These are phyloP conservation scores for Syzygium grande DNA, from an alignment of 345 rosid genomes.

Conservation along the genomic window DNA sequence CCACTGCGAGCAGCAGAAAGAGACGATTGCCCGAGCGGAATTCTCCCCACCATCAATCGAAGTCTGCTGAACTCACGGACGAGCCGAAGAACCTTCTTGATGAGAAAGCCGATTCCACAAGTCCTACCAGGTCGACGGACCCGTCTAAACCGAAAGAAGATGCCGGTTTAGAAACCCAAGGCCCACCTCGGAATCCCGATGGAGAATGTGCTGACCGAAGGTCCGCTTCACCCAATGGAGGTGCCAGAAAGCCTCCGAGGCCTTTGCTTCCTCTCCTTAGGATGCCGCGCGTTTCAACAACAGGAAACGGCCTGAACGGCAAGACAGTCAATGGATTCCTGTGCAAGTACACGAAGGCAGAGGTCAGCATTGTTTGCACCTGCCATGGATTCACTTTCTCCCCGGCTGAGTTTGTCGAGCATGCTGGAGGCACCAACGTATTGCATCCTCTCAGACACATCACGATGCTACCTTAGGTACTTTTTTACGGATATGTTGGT, in stretches of 20 bases:
- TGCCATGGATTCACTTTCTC: slow-evolving; percentile 69
- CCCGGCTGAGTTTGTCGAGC: slow-evolving; percentile 64
- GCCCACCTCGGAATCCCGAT: background rate
- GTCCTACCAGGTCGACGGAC: background rate
- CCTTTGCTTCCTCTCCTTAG: slow-evolving; percentile 6
- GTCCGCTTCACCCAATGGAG: background rate
- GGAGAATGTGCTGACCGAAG: background rate
- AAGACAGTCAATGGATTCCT: slow-evolving; percentile 65
- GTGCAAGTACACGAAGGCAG: slow-evolving; percentile 38
- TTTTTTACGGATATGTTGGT: background rate
- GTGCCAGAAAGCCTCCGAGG: slow-evolving; percentile 33
- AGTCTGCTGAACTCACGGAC: background rate
- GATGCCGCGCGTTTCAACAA: slow-evolving; percentile 67
- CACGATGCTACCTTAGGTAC: background rate
- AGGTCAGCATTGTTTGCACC: slow-evolving; percentile 51
- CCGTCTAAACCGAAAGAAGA: background rate
- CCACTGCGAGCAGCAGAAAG: slow-evolving; percentile 11
- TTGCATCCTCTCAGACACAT: slow-evolving; percentile 50
- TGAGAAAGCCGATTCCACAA: background rate
- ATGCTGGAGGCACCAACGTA: slow-evolving; percentile 55
- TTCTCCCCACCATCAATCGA: background rate
- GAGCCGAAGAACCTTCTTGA: background rate
- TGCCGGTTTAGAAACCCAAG: background rate
- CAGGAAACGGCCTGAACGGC: slow-evolving; percentile 58
- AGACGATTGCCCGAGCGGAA: background rate